A percentile compares a stretch with the other conserved stretches of the same genome.
Evolutionary conservation across 495 filamentous ascomycete genomes (phyloP).

Genomic region (Trichoderma erinaceum): DNA sequence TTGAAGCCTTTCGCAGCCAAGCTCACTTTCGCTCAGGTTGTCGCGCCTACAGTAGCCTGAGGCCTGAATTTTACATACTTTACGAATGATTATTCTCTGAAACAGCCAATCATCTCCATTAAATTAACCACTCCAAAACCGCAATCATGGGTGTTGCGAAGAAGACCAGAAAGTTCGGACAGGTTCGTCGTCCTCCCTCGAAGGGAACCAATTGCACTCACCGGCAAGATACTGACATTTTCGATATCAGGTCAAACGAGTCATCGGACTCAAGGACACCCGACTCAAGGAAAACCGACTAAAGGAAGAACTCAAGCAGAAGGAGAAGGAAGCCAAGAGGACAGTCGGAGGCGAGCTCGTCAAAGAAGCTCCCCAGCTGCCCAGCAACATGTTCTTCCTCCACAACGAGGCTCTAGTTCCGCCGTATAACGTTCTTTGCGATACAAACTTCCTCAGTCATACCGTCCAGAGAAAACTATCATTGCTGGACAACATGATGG

Average conservation of each 20-base stretch:
- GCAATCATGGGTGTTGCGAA: conserved; percentile 54
- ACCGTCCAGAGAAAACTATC: conserved; percentile 87
- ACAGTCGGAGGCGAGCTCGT: conserved; percentile 49
- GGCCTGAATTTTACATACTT: background rate
- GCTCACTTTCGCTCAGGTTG: background rate
- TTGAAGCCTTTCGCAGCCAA: background rate
- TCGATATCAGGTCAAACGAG: conserved; percentile 48
- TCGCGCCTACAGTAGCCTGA: background rate
- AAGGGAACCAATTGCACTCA: conserved; percentile 20
- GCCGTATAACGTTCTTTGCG: conserved; percentile 77
- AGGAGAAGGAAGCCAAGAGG: conserved; percentile 50
- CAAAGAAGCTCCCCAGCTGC: conserved; percentile 72
- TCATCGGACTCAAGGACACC: conserved; percentile 57
- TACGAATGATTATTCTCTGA: background rate
- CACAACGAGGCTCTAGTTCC: conserved; percentile 88
- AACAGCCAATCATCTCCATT: background rate
- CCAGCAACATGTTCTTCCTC: conserved; percentile 87
- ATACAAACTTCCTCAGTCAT: conserved; percentile 92
- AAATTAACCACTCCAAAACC: background rate
- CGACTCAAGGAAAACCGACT: conserved; percentile 49
- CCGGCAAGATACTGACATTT: conserved; percentile 18
- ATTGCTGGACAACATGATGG: conserved; percentile 81
- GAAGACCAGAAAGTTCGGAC: conserved; percentile 59
- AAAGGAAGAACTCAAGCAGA: conserved; percentile 53
- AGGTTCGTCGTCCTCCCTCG: conserved; percentile 22